Evolutionary conservation across 2,329 filamentous ascomycete species (phyloP).

Genomic region (Xylariaceae sp.): DNA sequence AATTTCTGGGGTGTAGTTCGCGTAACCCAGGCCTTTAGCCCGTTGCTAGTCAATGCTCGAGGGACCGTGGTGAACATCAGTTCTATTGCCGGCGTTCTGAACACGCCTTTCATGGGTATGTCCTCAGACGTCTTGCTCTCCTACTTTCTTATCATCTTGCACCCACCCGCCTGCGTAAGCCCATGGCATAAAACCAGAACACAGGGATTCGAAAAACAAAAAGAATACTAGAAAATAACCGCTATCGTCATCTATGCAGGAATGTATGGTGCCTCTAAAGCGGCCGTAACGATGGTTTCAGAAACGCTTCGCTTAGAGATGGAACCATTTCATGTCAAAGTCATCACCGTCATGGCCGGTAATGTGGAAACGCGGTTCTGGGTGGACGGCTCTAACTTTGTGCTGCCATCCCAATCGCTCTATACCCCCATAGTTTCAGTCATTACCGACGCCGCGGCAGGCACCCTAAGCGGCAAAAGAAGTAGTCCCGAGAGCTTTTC

Average conservation of each 20-base stretch:
- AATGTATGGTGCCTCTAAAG: constrained; percentile 29
- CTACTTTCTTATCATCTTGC: not conserved
- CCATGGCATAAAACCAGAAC: not conserved
- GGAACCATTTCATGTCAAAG: constrained; percentile 36
- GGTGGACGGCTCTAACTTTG: not conserved
- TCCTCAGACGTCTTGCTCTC: not conserved
- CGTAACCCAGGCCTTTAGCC: not conserved
- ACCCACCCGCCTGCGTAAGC: constrained; percentile 12
- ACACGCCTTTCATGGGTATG: constrained; percentile 31
- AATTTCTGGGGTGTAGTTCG: constrained; percentile 15
- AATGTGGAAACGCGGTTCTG: constrained; percentile 13
- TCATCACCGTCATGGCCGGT: constrained; percentile 28
- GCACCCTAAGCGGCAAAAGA: not conserved
- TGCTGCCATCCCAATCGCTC: not conserved
- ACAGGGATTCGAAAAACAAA: not conserved
- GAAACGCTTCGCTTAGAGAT: constrained; percentile 41
- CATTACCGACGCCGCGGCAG: not conserved
- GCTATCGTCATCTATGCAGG: not conserved
- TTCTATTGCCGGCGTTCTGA: constrained; percentile 38
- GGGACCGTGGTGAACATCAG: constrained; percentile 37
- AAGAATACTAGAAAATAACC: not conserved
- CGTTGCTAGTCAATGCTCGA: not conserved
- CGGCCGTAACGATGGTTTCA: constrained; percentile 29
- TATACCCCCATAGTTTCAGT: not conserved
- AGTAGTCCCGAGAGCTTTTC: not conserved